phyloP scores from a whole-genome alignment of 257 asterid genomes.

The Echites panduratus region DNA sequence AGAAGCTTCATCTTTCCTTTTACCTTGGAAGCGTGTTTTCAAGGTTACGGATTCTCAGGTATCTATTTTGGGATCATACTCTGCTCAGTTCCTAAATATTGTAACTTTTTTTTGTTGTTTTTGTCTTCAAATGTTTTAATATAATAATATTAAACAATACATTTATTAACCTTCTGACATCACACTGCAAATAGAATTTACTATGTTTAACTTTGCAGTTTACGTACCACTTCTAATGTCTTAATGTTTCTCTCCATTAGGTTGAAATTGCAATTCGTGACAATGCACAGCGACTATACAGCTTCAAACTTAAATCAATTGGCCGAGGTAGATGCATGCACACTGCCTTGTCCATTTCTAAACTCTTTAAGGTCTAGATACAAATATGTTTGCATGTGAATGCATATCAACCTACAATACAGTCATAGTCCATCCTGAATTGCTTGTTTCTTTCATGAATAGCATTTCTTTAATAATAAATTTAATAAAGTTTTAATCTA shows the following conservation, averaged over 20 bases:
- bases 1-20: constrained; percentile 84
- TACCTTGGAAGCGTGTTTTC: constrained; percentile 99
- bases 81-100: neutral
- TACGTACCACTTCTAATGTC: neutral
- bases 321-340: constrained; percentile 53
- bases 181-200: too few relatives aligned
- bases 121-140: neutral
- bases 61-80: constrained; percentile 16
- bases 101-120: neutral
- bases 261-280: constrained; percentile 95
- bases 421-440: neutral
- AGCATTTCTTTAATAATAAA: neutral
- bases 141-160: neutral
- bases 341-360: neutral
- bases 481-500: too few relatives aligned
- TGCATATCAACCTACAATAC: neutral
- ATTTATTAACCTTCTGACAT: neutral
- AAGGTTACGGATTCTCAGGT: constrained; percentile 95
- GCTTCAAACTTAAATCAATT: constrained; percentile 54
- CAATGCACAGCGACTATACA: constrained; percentile 81
- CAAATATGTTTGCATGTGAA: neutral
- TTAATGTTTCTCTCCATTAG: constrained; percentile 34
- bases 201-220: constrained; percentile 3
- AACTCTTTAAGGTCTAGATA: neutral
- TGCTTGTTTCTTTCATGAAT: neutral